Evolutionary conservation across 345 rosid genomes (phyloP).

Genomic region (Rubroshorea leprosula): DNA sequence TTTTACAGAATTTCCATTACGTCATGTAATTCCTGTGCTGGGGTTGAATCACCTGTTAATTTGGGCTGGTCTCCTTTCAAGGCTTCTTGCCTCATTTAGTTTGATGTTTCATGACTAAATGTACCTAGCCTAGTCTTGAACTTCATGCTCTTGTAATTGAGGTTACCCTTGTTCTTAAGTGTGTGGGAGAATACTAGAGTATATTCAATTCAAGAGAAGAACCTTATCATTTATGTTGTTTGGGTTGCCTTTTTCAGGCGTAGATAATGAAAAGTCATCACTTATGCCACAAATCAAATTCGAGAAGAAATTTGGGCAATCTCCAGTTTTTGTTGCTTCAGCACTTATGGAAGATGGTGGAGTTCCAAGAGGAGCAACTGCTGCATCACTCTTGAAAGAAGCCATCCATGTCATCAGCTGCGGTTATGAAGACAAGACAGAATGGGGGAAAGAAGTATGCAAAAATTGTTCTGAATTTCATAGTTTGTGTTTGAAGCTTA

Average conservation of each 20-base stretch:
- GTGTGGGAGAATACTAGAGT: too few species aligned
- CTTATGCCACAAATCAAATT: conserved; percentile 40
- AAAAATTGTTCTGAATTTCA: background rate
- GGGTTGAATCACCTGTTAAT: too few species aligned
- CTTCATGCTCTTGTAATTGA: too few species aligned
- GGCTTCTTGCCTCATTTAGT: too few species aligned
- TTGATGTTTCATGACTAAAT: too few species aligned
- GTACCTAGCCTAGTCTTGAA: too few species aligned
- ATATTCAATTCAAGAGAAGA: background rate
- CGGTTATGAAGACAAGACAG: conserved; percentile 66
- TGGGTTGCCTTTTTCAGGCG: conserved; percentile 25
- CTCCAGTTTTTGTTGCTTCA: conserved; percentile 43
- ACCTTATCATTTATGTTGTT: background rate
- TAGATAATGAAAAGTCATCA: conserved; percentile 40
- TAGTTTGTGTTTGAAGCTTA: background rate
- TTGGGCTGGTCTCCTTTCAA: too few species aligned
- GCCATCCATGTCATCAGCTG: conserved; percentile 71
- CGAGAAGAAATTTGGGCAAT: conserved; percentile 61
- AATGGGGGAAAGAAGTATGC: conserved; percentile 66
- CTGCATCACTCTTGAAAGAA: conserved; percentile 60
- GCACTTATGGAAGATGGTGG: conserved; percentile 52
- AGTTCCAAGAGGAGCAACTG: conserved; percentile 37
- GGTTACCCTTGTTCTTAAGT: too few species aligned
- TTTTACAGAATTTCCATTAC: background rate
- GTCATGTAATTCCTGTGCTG: too few species aligned